Evolutionary conservation across 129 eudicot species (phyloP), one percentile per base, ranked within the genome.

Genomic region (Artemisia annua): DNA sequence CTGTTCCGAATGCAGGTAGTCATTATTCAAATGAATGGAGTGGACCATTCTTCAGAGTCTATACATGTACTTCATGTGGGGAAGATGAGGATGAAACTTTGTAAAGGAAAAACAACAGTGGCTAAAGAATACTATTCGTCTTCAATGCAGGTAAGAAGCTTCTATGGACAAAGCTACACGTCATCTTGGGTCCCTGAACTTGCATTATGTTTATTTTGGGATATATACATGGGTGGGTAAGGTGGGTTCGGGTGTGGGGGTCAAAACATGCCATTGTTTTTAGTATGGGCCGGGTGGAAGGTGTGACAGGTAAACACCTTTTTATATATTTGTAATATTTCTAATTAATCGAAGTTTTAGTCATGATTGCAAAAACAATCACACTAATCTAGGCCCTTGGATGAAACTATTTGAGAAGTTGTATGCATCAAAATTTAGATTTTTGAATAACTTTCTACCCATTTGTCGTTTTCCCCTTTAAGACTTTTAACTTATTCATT

Each of bases 71-170:
- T 95, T 60, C 99, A 90, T 69, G 78, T 95, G 7, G 97, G 97
- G 63, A 95, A 91, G 77, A 95, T 95, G 99, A 88, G 99, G 79
- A 86, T 95, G 86, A 95, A 95, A 82, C 97, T 95, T 61, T 80
- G 91, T 80, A 86, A 84, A 78, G 97, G 97, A 69, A 90, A 95
- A 71, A 80, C 96, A 74, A 88, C 96, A 2, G 83, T 88, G 44
- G 94, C 90, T 17, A 95, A 91, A 79, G 99, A 95, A 72, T 95
- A 86, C 71, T 95, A 95, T 74, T 90, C 97, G 30, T 73, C 88
- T 61, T 82, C 91, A 46, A 95, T 95, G 99, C 99, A 95, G 96
- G 99, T 95, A 84, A 64, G 51, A 84, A 64, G 51, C 63, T 28
- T 14, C 15, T 8, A 28, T 73, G 8, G 11, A 12, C 43, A 32